Conservation (phyloP, 169 alveolate species). For the Eimeria brunetti region DNA sequence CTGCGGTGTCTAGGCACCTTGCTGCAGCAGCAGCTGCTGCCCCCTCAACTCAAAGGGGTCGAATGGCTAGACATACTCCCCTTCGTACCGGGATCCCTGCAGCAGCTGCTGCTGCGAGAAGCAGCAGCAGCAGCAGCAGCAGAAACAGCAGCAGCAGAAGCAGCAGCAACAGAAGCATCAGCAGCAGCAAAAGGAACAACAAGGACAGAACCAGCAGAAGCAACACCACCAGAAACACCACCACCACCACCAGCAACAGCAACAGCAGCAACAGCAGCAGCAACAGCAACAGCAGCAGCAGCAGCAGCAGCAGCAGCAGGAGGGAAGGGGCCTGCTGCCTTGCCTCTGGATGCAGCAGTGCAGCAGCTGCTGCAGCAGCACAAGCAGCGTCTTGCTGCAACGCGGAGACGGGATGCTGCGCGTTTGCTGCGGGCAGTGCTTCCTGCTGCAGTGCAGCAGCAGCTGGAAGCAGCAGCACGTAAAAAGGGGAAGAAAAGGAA, state of each 20-base stretch:
- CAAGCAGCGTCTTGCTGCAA: neutral
- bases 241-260: too few species aligned
- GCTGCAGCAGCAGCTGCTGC: conserved; percentile 14
- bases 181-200: neutral
- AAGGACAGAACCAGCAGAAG: neutral
- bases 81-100: conserved; percentile 52
- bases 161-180: neutral
- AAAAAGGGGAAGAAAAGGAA: neutral
- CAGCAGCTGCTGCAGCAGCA: neutral
- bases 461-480: neutral
- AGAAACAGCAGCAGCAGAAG: neutral
- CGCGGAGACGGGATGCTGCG: conserved; percentile 8
- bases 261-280: too few species aligned
- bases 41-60: conserved; percentile 4
- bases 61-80: conserved; percentile 75
- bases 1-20: conserved; percentile 11
- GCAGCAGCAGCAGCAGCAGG: neutral
- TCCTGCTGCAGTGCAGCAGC: conserved; percentile 5
- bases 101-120: neutral
- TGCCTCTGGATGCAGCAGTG: neutral
- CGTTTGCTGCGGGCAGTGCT: conserved; percentile 6
- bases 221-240: too few species aligned
- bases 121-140: neutral
- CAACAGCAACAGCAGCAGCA: too few species aligned
- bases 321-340: neutral